Conservation (phyloP, 345 rosid genomes). For the Camelina neglecta region DNA sequence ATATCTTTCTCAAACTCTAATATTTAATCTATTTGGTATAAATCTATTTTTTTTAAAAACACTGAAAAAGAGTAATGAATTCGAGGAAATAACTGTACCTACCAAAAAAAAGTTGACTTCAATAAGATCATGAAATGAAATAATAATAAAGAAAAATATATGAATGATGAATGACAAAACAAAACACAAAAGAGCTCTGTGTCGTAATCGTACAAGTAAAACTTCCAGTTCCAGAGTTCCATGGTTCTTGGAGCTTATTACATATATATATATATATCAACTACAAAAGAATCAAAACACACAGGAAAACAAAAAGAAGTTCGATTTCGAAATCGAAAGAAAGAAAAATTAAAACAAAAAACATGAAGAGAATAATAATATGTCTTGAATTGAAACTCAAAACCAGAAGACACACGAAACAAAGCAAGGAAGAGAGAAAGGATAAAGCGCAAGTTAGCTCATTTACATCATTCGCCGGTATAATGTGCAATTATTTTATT, state of each 20-base stretch:
- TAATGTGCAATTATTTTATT: constrained; percentile 32
- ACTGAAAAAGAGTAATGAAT: background rate
- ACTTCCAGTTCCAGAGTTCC: constrained; percentile 42
- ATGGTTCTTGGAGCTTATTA: constrained; percentile 40
- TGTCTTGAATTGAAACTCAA: no score
- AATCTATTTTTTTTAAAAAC: background rate
- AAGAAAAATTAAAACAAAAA: background rate
- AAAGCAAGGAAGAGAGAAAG: background rate
- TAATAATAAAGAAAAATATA: background rate
- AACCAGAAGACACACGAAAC: constrained; percentile 37
- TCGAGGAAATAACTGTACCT: constrained; percentile 7
- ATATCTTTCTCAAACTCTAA: background rate
- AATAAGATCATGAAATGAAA: background rate
- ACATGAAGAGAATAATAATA: background rate
- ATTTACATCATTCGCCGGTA: constrained; percentile 24
- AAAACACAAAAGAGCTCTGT: constrained; percentile 14
- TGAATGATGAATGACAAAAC: constrained; percentile 13
- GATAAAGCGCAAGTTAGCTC: constrained; percentile 48
- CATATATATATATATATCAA: no score
- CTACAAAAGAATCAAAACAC: background rate
- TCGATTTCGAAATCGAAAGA: background rate
- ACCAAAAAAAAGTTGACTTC: constrained; percentile 19
- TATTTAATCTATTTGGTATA: background rate
- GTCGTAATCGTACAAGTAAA: constrained; percentile 33
- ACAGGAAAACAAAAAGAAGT: background rate